These are phyloP conservation scores for Phytomonas sp. DNA, from an alignment of 208 protist genomes.

Conservation along the genomic window DNA sequence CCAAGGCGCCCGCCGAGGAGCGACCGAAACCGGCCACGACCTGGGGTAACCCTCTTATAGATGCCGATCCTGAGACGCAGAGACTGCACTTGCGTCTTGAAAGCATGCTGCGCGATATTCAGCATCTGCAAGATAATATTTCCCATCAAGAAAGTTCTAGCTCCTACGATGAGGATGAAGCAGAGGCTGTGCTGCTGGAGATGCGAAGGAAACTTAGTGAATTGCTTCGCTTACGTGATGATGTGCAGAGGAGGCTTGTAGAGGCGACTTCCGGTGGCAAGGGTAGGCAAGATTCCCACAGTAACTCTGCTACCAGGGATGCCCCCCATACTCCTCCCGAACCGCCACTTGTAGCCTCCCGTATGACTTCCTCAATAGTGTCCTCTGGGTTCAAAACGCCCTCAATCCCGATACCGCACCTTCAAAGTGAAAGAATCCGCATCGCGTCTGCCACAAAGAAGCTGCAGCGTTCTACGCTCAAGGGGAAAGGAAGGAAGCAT, in stretches of 20 bases:
- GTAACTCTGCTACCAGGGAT: neutral
- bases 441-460: neutral
- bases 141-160: slow-evolving; percentile 28
- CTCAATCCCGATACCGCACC: neutral
- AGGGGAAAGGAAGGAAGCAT: neutral
- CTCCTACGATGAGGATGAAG: slow-evolving; percentile 55
- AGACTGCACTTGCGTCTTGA: slow-evolving; percentile 58
- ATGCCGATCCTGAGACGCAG: slow-evolving; percentile 14
- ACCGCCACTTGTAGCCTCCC: neutral
- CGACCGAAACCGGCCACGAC: slow-evolving; percentile 3
- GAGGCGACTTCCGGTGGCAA: neutral
- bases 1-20: slow-evolving; percentile 9
- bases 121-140: slow-evolving; percentile 68
- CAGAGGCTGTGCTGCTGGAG: slow-evolving; percentile 54
- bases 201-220: slow-evolving; percentile 74
- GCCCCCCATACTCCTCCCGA: neutral
- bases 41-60: neutral
- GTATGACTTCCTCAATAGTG: neutral
- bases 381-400: neutral
- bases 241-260: slow-evolving; percentile 42
- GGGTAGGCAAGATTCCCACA: neutral
- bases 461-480: neutral
- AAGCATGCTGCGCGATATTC: slow-evolving; percentile 68
- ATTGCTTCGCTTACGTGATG: slow-evolving; percentile 72
- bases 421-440: neutral